Conservation (phyloP, 345 rosid genomes). For the Linum lewisii region DNA sequence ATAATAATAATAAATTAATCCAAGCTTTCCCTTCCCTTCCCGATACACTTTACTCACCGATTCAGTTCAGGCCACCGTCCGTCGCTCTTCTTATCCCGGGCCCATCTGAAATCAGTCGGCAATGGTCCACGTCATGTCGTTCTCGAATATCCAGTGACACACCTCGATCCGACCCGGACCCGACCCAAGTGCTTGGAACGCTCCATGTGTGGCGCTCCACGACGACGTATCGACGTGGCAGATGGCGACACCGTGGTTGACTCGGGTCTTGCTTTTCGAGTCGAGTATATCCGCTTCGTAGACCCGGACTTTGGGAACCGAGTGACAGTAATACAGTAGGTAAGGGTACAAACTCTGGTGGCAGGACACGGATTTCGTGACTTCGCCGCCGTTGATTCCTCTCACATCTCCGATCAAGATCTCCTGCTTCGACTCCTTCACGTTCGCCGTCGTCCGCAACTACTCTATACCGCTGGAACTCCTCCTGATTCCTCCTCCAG, state of each 20-base stretch:
- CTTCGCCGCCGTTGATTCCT: conserved; percentile 54
- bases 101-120: too few species aligned
- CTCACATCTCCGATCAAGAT: conserved; percentile 48
- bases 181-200: conserved; percentile 60
- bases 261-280: conserved; percentile 28
- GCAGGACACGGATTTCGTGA: conserved; percentile 74
- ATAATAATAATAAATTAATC: too few species aligned
- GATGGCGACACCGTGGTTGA: conserved; percentile 73
- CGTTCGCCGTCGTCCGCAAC: conserved; percentile 54
- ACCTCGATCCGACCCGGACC: conserved; percentile 65
- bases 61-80: too few species aligned
- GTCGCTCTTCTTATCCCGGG: too few species aligned
- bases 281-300: conserved; percentile 67
- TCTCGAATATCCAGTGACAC: too few species aligned
- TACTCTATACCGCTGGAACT: too few species aligned
- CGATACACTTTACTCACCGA: too few species aligned
- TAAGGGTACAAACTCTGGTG: conserved; percentile 84
- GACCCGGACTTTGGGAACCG: conserved; percentile 79
- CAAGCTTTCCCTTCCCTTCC: too few species aligned
- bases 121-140: too few species aligned
- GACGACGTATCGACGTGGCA: conserved; percentile 77
- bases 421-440: conserved; percentile 38
- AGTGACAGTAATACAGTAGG: conserved; percentile 73
- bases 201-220: conserved; percentile 76
- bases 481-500: too few species aligned